phyloP scores from a whole-genome alignment of 352 stramenopile genomes.

The Phytophthora megakarya region DNA sequence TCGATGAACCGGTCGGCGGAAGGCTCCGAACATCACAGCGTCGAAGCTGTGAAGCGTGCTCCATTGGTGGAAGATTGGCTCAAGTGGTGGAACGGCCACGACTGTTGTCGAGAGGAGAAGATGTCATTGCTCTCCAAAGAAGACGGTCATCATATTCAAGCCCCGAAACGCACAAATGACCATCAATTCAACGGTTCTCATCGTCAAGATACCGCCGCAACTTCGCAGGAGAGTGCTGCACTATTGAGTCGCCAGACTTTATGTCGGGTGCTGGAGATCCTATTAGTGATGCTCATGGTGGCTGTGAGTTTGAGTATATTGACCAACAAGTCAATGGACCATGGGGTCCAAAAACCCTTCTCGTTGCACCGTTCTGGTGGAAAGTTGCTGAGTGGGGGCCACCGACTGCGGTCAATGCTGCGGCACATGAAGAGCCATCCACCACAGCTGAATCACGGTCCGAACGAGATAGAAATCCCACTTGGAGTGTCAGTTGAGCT shows the following conservation, averaged over 20 bases:
- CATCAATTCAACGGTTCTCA: no score
- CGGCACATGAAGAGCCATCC: conserved; percentile 33
- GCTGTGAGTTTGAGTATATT: conserved; percentile 23
- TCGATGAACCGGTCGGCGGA: conserved; percentile 28
- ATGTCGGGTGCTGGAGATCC: conserved; percentile 24
- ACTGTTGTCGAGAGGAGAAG: conserved; percentile 22
- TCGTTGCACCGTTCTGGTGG: conserved; percentile 34
- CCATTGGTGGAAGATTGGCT: conserved; percentile 20
- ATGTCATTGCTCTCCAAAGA: conserved; percentile 22
- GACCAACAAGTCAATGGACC: conserved; percentile 11
- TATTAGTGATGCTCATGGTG: conserved; percentile 32
- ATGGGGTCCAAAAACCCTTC: conserved; percentile 18
- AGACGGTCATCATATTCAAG: not conserved
- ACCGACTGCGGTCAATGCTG: conserved; percentile 35
- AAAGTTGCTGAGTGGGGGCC: conserved; percentile 33
- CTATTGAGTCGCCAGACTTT: conserved; percentile 3
- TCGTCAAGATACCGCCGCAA: no score
- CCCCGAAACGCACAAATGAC: no score
- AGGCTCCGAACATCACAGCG: not conserved
- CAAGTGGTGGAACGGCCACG: conserved; percentile 22
- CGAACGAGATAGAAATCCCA: conserved; percentile 20
- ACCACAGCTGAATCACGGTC: conserved; percentile 9
- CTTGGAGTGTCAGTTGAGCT: conserved; percentile 49
- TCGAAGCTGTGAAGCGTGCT: conserved; percentile 12
- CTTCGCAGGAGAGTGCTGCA: not conserved